These are phyloP conservation scores for Fusarium annulatum DNA, from an alignment of 2,329 filamentous ascomycete species.

Conservation along the genomic window DNA sequence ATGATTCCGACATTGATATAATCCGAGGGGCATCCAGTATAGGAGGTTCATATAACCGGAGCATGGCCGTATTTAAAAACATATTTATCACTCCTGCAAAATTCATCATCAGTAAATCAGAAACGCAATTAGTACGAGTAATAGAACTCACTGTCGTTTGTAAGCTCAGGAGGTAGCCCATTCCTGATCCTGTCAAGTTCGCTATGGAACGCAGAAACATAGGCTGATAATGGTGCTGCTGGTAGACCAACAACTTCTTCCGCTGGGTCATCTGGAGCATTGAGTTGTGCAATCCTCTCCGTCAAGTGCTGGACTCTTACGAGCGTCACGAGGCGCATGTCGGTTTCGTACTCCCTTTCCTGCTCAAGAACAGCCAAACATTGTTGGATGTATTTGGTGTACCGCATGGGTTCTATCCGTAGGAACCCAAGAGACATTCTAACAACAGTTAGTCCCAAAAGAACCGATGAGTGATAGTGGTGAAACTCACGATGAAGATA, in stretches of 20 bases:
- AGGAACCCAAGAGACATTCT: constrained; percentile 57
- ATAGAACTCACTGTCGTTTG: constrained; percentile 51
- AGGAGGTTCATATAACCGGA: constrained; percentile 62
- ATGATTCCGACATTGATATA: constrained; percentile 56
- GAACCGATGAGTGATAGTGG: fast-evolving
- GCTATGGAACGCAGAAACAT: constrained; percentile 57
- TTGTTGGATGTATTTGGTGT: constrained; percentile 63
- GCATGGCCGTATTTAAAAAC: constrained; percentile 54
- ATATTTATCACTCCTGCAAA: constrained; percentile 52
- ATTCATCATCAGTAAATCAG: neutral
- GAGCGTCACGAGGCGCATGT: constrained; percentile 58
- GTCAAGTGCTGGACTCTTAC: constrained; percentile 62
- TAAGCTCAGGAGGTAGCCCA: constrained; percentile 51
- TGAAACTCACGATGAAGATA: constrained; percentile 61
- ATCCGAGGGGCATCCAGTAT: constrained; percentile 55
- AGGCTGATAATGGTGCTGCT: constrained; percentile 57
- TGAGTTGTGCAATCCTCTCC: constrained; percentile 60
- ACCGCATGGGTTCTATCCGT: constrained; percentile 61
- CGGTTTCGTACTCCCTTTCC: constrained; percentile 58
- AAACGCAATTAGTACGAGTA: fast-evolving
- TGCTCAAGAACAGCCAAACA: constrained; percentile 60
- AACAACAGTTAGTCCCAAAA: constrained; percentile 6
- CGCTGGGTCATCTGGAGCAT: constrained; percentile 49
- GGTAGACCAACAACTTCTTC: constrained; percentile 51
- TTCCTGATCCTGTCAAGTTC: constrained; percentile 57